A percentile compares a stretch with the other conserved stretches of the same genome.
Conservation (phyloP, 2,329 filamentous ascomycete genomes). For the Colletotrichum ledebouriae region DNA sequence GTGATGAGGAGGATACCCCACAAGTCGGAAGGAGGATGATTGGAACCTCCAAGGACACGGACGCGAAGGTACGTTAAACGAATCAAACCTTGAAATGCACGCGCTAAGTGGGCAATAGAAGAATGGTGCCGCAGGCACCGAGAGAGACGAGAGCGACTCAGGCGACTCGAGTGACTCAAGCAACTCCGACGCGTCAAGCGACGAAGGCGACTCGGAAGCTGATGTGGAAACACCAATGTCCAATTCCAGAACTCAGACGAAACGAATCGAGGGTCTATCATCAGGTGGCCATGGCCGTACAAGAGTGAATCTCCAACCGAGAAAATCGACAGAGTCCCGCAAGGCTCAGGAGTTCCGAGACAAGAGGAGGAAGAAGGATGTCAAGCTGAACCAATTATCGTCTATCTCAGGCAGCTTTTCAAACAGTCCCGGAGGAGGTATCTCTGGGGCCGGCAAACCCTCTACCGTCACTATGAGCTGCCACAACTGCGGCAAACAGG, state of each 20-base stretch:
- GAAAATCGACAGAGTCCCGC: conserved; percentile 56
- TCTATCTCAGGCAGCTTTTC: conserved; percentile 65
- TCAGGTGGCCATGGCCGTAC: conserved; percentile 35
- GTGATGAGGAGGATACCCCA: conserved; percentile 54
- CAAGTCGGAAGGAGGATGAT: conserved; percentile 54
- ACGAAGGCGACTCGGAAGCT: conserved; percentile 21
- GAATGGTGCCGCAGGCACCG: conserved; percentile 32
- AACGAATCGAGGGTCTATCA: conserved; percentile 44
- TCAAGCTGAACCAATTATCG: conserved; percentile 73
- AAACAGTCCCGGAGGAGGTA: conserved; percentile 10
- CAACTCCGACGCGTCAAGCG: conserved; percentile 36
- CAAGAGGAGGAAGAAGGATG: conserved; percentile 73
- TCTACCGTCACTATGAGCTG: conserved; percentile 58
- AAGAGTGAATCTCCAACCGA: conserved; percentile 45
- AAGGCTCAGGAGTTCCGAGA: conserved; percentile 67
- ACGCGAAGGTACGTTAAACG: conserved; percentile 47
- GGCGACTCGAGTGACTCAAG: conserved; percentile 48
- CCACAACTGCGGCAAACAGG: conserved; percentile 71
- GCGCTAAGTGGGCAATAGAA: conserved; percentile 43
- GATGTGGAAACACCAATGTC: conserved; percentile 28
- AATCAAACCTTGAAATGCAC: neutral
- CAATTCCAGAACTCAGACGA: conserved; percentile 32
- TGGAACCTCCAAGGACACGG: conserved; percentile 48
- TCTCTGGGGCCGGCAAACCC: conserved; percentile 39
- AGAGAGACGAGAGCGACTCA: conserved; percentile 46